Evolutionary conservation across 768 basidiomycete species (phyloP), one percentile per base, ranked within the genome.

Genomic region (Hemileccinum rubropunctum): DNA sequence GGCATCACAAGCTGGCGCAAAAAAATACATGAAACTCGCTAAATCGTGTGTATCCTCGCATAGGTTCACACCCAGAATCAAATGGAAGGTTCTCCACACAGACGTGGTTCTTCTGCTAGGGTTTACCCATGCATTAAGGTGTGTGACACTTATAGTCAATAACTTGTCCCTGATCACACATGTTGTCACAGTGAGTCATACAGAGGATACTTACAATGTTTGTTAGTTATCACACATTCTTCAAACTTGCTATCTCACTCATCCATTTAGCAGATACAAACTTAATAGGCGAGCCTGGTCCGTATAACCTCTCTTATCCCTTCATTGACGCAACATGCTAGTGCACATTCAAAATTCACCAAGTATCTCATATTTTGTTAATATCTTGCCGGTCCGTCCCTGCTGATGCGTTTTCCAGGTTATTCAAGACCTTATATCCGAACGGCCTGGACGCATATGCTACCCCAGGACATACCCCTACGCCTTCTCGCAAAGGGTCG

Each of bases 21-120:
- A 78, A 60, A 81, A 76, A 50, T 75, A 79, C 42, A 65, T 70
- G 47, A 73, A 71, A 56, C 40, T 56, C 45, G 65, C 70, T 51
- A 72, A 73, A 65, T 59, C 60, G 46, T 69, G 41, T 33, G 60
- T 52, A 41, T 59, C 58, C 34, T 57, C 54, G 9, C 69, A 73
- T 17, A 69, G 74, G 12, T 88, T 86, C 61, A 63, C 76, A 3
- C 69, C 83, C 2, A 88, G 86, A 7, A 63, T 84, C 8, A 88
- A 91, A 58, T 91, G 82, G 78, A 89, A 91, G 58, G 76, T 91
- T 34, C 62, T 91, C 11, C 78, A 83, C 54, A 84, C 89, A 0
- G 89, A 91, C 58, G 79, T 83, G 0, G 76, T 84, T 7, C 78
- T 91, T 6, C 65, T 91, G 34, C 72, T 84, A 6, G 89, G 88